Evolutionary conservation across 805 yeast genomes (phyloP), one percentile per base, ranked within the genome.

Genomic region (Metschnikowia lochheadii): DNA sequence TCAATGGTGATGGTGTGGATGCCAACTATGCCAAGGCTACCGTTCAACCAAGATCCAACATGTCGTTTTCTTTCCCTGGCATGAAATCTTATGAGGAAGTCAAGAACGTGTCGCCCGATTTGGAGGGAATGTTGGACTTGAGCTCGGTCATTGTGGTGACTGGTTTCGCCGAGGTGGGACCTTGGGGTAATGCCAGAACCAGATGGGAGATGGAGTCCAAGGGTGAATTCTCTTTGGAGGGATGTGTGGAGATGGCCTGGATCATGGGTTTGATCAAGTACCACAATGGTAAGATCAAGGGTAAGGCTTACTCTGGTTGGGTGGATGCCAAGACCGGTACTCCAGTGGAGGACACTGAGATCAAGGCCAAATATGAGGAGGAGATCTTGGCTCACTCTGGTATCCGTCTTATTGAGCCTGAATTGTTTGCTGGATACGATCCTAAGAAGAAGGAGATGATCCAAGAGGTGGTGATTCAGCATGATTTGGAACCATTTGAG

Each of bases 191-290:
- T 69, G 75, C 99, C 36, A 87, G 98, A 81, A 94, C 99, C 50
- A 84, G 99, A 80, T 94, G 99, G 99, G 98, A 94, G 74, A 94
- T 94, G 96, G 99, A 94, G 76, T 89, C 97, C 42, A 60, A 70
- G 54, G 99, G 99, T 64, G 89, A 87, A 66, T 94, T 94, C 74
- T 91, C 97, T 8, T 77, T 94, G 62, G 99, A 94, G 75, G 99
- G 99, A 65, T 87, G 97, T 66, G 86, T 94, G 66, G 99, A 94
- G 77, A 91, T 94, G 96, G 98, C 99, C 45, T 94, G 98, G 97
- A 91, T 94, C 62, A 94, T 94, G 98, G 97, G 97, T 60, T 81
- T 87, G 67, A 91, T 94, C 76, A 89, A 89, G 75, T 94, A 94
- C 76, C 94, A 88, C 76, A 88, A 89, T 60, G 98, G 97, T 75